A percentile compares a stretch with the other conserved stretches of the same genome.
Evolutionary conservation across 805 yeast species (phyloP).

Genomic region (Saitoella complicata): DNA sequence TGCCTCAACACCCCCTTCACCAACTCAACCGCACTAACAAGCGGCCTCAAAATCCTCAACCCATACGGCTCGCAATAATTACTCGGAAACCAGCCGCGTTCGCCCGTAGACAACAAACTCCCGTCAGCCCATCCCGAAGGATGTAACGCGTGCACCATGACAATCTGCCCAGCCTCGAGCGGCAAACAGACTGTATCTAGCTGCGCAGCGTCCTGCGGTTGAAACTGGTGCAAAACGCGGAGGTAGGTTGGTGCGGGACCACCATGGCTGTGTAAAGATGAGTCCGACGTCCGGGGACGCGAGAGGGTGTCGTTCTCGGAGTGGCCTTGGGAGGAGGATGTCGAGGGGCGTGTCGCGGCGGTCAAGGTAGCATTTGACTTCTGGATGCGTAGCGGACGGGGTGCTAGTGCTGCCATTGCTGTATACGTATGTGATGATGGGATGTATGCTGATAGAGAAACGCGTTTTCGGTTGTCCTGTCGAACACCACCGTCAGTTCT

Average conservation of each 20-base stretch:
- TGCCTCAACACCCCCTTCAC: background rate
- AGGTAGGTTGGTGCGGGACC: background rate
- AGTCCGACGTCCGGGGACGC: too few species aligned
- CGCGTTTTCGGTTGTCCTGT: too few species aligned
- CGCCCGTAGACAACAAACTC: constrained; percentile 19
- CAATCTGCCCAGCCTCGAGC: constrained; percentile 22
- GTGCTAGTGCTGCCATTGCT: too few species aligned
- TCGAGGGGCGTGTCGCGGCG: too few species aligned
- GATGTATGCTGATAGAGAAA: too few species aligned
- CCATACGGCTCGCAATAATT: constrained; percentile 26
- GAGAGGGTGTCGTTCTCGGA: too few species aligned
- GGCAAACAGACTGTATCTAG: constrained; percentile 16
- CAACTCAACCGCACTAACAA: constrained; percentile 12
- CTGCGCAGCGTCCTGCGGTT: background rate
- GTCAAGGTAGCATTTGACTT: too few species aligned
- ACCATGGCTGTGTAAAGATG: too few species aligned
- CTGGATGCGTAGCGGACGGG: too few species aligned
- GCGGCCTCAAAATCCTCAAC: constrained; percentile 20
- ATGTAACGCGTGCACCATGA: constrained; percentile 24
- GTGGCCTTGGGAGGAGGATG: too few species aligned
- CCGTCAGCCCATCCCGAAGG: constrained; percentile 30
- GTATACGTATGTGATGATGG: too few species aligned
- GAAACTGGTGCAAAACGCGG: background rate
- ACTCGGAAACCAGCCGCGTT: constrained; percentile 29
- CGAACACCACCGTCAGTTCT: too few species aligned